Conservation (phyloP, 192 early-diverging fungal genomes). For the Coemansia sp. region DNA sequence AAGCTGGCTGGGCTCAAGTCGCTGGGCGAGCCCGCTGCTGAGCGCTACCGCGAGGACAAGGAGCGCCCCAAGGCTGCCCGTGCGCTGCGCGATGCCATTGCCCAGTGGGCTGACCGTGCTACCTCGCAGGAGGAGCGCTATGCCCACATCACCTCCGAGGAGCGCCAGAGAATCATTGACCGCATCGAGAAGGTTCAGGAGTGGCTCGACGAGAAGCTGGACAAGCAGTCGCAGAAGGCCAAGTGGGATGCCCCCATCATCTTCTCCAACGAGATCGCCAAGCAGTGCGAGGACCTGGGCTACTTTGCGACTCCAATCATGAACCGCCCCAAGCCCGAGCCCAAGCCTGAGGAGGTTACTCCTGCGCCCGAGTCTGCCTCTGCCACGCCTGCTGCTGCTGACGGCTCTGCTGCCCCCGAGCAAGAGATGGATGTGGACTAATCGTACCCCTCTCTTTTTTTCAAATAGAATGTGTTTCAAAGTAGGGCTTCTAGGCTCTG, state of each 20-base stretch:
- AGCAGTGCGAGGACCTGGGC: slow-evolving; percentile 71
- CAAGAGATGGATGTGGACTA: slow-evolving; percentile 75
- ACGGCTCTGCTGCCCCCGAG: slow-evolving; percentile 26
- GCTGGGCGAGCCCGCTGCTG: slow-evolving; percentile 78
- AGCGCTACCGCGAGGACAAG: slow-evolving; percentile 82
- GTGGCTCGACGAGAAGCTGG: slow-evolving; percentile 86
- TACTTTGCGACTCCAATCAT: slow-evolving; percentile 80
- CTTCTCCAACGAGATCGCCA: slow-evolving; percentile 71
- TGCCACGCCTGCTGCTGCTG: slow-evolving; percentile 2
- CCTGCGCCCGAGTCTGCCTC: slow-evolving; percentile 46
- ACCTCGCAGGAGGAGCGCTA: slow-evolving; percentile 83
- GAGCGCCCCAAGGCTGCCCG: slow-evolving; percentile 85
- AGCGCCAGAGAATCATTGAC: slow-evolving; percentile 82
- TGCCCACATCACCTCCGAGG: slow-evolving; percentile 83
- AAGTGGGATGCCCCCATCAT: slow-evolving; percentile 81
- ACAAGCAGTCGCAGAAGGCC: slow-evolving; percentile 72
- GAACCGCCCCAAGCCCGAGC: slow-evolving; percentile 90
- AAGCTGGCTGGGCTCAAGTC: slow-evolving; percentile 82
- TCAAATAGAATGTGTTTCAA: neutral
- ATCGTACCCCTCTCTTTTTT: neutral
- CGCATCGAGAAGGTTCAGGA: slow-evolving; percentile 74
- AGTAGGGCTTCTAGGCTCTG: neutral
- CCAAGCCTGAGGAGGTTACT: slow-evolving; percentile 56
- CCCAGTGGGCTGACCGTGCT: slow-evolving; percentile 73
- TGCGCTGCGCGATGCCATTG: slow-evolving; percentile 79